Base-by-base conservation (phyloP, 306 rosid genomes). In the Crotalaria pallida region DNA sequence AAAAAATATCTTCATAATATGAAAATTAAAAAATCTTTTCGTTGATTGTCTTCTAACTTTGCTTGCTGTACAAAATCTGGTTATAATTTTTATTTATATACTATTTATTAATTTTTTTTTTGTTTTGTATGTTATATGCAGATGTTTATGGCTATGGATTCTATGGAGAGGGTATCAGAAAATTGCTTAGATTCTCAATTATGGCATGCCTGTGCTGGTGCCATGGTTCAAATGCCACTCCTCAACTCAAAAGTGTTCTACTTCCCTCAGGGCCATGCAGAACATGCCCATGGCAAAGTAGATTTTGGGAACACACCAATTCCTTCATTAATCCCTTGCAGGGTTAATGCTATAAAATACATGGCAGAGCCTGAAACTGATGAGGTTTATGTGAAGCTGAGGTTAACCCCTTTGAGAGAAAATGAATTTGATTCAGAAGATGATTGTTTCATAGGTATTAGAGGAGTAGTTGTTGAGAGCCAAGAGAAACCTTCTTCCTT, bases 141-240 rank as follows among this genome's bases (percentile, higher is more conserved):
- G 10, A 84, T 84, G 88, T 83, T 84, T 41, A 70, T 67, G 11
- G 84, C 76, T 1, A 80, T 84, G 92, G 91, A 90, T 79, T 81
- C 88, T 33, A 65, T 78, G 43, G 84, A 84, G 74, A 77, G 31
- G 57, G 76, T 38, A 50, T 49, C 83, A 11, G 95, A 89, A 58
- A 87, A 83, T 57, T 78, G 81, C 55, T 74, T 91, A 71, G 97
- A 95, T 75, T 85, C 97, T 71, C 96, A 95, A 56, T 76, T 95
- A 18, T 95, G 97, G 97, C 97, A 89, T 47, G 97, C 96, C 3
- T 91, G 96, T 60, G 99, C 99, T 16, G 99, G 99, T 67, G 87
- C 91, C 71, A 83, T 89, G 99, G 97, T 91, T 81, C 96, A 89
- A 86, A 83, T 95, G 88, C 96, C 99, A 19, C 85, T 86, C 43